Evolutionary conservation across 768 basidiomycete species (phyloP).

Genomic region (Myochromella boudieri): DNA sequence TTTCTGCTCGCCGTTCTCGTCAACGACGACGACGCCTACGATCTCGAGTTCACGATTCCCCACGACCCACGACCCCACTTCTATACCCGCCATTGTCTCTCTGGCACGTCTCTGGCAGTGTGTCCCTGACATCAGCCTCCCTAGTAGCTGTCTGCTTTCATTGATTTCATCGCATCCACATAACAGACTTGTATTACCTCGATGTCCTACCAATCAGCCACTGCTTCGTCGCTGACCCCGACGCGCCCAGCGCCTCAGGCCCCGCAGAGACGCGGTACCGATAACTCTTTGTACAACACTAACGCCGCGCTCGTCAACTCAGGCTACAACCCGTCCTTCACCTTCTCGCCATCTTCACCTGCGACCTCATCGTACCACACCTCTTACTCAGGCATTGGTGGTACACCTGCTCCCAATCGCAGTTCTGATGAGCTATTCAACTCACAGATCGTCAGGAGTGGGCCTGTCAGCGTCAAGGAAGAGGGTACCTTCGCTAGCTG

Average conservation of each 20-base stretch:
- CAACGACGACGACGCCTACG: slow-evolving; percentile 11
- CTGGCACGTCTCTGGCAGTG: slow-evolving; percentile 5
- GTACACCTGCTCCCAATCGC: slow-evolving; percentile 73
- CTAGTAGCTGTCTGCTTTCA: too few relatives aligned
- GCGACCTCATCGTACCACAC: slow-evolving; percentile 61
- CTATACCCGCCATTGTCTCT: slow-evolving; percentile 7
- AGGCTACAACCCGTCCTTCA: slow-evolving; percentile 62
- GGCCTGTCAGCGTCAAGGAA: slow-evolving; percentile 88
- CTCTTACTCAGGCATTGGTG: slow-evolving; percentile 82
- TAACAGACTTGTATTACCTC: too few relatives aligned
- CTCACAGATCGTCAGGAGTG: slow-evolving; percentile 60
- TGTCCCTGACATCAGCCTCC: slow-evolving; percentile 6
- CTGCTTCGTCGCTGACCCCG: slow-evolving; percentile 65
- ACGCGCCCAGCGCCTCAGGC: slow-evolving; percentile 77
- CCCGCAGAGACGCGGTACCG: slow-evolving; percentile 49
- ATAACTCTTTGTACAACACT: slow-evolving; percentile 35
- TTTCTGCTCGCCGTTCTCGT: slow-evolving; percentile 8
- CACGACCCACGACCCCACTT: slow-evolving; percentile 1
- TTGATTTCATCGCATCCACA: neutral
- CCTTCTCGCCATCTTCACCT: slow-evolving; percentile 47
- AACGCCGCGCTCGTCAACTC: slow-evolving; percentile 47
- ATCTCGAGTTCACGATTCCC: slow-evolving; percentile 2
- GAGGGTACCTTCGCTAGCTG: slow-evolving; percentile 85
- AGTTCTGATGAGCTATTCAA: slow-evolving; percentile 32
- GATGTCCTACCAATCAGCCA: slow-evolving; percentile 41